Base-by-base conservation (phyloP, 2,329 filamentous ascomycete genomes). In the Pyrenochaeta sp. region DNA sequence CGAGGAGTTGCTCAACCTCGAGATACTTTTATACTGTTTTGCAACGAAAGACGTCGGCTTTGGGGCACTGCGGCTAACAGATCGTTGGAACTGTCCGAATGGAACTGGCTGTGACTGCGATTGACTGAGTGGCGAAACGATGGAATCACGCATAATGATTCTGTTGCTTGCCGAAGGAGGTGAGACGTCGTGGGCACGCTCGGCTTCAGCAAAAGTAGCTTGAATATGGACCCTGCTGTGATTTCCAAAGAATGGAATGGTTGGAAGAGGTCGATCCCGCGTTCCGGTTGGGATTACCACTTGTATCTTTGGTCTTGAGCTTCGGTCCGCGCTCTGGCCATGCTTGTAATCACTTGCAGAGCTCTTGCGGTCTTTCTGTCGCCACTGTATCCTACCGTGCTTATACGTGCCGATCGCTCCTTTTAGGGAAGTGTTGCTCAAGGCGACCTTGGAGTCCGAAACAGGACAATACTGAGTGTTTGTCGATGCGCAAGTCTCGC, bases 371-470 rank as follows among this genome's bases (percentile, higher is more conserved):
- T 66, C 54, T 44, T 57, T 63, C 23, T 61, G 49, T 30, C 67
- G 75, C 78, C 78, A 81, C 45, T 78, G 69, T 23, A 77, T 73
- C 31, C 73, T 72, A 4, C 79, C 79, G 60, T 81, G 68, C 45
- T 75, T 77, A 73, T 79, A 82, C 3, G 77, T 67, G 5, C 78
- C 79, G 54, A 81, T 77, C n/a, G 64, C 74, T 32, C 61, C 57
- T 30, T 61, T 66, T n/a, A 68, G 51, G 15, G 67, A 64, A 29
- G 62, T 49, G 43, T 57, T 61, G 45, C 49, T 59, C 11, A 60
- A 51, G 31, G 64, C 60, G 23, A 63, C 69, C 46, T 69, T 69
- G 23, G 61, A 72, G 55, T 59, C 68, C 37, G 40, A 39, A 14
- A 50, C 33, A n/a, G 31, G 31, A 14, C n/a, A 36, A 36, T 36